These are phyloP conservation scores for Neonectria magnoliae DNA, from an alignment of 2,329 filamentous ascomycete species.

Conservation along the genomic window DNA sequence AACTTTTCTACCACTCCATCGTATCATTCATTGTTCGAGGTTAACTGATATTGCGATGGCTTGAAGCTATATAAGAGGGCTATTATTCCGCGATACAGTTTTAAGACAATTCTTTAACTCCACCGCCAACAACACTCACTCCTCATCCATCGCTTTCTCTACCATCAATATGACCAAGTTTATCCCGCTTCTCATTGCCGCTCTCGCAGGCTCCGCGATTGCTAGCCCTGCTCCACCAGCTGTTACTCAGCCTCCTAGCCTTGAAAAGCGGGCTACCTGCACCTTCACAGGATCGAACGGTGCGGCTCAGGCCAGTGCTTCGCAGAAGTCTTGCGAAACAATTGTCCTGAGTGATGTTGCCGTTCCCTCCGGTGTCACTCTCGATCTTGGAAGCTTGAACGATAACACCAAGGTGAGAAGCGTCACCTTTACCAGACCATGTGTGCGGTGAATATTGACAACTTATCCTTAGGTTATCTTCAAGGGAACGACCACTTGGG, in stretches of 20 bases:
- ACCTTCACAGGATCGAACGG: conserved; percentile 35
- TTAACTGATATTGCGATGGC: background rate
- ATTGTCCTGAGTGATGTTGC: conserved; percentile 29
- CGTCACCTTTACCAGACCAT: too few species aligned
- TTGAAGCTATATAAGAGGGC: background rate
- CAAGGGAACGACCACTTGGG: conserved; percentile 38
- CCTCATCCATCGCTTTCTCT: too few species aligned
- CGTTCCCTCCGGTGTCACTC: conserved; percentile 33
- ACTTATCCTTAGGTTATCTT: conserved; percentile 29
- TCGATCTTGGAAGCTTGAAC: conserved; percentile 35
- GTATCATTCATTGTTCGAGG: background rate
- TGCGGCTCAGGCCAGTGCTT: conserved; percentile 26
- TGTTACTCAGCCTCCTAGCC: conserved; percentile 16
- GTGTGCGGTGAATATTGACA: background rate
- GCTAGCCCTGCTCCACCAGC: conserved; percentile 14
- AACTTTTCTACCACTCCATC: background rate
- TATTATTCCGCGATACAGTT: background rate
- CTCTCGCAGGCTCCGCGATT: conserved; percentile 5
- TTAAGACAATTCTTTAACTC: background rate
- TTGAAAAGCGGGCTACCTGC: conserved; percentile 34
- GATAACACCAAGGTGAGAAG: conserved; percentile 29
- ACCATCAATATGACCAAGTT: background rate
- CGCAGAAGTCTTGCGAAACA: conserved; percentile 32
- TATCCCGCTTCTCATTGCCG: background rate
- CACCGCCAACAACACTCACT: background rate